Base-by-base conservation (phyloP, 1,139 yeast species). In the Tardiomyces depauwii region DNA sequence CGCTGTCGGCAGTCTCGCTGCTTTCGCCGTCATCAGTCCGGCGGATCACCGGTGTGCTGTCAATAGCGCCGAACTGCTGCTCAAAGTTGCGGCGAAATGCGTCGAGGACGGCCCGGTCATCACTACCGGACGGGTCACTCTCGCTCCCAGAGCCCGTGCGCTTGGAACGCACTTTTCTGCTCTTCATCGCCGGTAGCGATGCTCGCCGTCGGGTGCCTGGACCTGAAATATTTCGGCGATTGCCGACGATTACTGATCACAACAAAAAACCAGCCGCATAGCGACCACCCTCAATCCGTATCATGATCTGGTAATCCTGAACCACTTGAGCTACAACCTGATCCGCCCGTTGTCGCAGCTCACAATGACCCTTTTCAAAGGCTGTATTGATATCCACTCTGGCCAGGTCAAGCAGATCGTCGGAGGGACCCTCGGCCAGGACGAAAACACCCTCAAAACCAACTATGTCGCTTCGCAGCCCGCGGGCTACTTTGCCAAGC, bases 371-470 rank as follows among this genome's bases (percentile, higher is more conserved):
- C 73, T 74, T 49, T 93, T 86, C 66, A 77, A 91, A 60, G 98
- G 97, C 1, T 91, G 98, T 58, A 91, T 91, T 40, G 98, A 91
- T 63, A 80, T 91, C 51, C 98, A 91, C 62, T 76, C 83, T 4
- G 98, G 98, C 2, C 82, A 85, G 54, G 98, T 91, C 52, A 93
- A 91, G 61, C 98, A 91, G 63, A 91, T 91, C 45, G 97, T 93
- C 0, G 98, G 98, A 2, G 95, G 96, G 0, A 84, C 96, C 0
- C 71, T 93, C 21, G 70, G 73, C 0, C 71, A 73, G 49, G 42
- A 53, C 43, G 56, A 55, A 21, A 58, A 57, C 18, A 53, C 65
- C 5, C 72, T 82, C 13, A 65, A 72, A 39, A 93, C 95, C 40
- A 93, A 91, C 63, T 89, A 84, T 60, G 86, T 89, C 2, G 80